Base-by-base conservation (phyloP, 164 flowering plant genomes). In the Kalanchoe fedtschenkoi region DNA sequence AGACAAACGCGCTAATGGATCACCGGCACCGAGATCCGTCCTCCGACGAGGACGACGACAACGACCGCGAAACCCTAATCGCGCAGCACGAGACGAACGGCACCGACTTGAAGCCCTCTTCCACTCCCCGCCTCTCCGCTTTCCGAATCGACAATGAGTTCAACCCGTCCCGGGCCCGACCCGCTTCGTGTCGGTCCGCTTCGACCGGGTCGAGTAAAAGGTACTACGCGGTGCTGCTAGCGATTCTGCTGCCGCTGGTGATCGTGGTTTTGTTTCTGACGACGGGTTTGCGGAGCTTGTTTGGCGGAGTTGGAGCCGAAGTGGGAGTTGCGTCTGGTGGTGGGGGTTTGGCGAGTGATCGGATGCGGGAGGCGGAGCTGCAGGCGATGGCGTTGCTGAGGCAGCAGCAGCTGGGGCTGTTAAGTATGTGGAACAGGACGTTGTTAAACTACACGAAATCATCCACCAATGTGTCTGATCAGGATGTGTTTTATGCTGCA, bases 281-380 rank as follows among this genome's bases (percentile, higher is more conserved):
- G 38, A 33, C 74, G 66, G 88, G 81, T 66, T 14, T 81, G 34
- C 70, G 75, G 16, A 64, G 37, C 28, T 24, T 72, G 34, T 66
- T 83, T n/a, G 39, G 13, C 39, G 54, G 54, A 47, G 54, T 47
- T 28, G 41, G 33, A 28, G 13, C 44, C 34, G 44, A 8, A 62
- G 7, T 71, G 24, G 56, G 47, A 22, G 37, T 54, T 55, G 2
- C 62, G 5, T 24, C 43, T 4, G 39, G 16, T 13, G 10, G 1
- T 8, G 34, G 43, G 30, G 69, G 66, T 16, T 61, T 83, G 6
- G 24, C 59, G 4, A 8, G 56, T 21, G 77, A 69, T 69, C 77
- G 72, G 14, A 78, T 87, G 83, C 71, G 85, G 58, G 99, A 95
- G 65, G 72, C 97, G 14, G 90, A 95, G 55, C 68, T 95, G 53